phyloP scores from a whole-genome alignment of 805 yeast species.

The Saturnispora zaruensis region DNA sequence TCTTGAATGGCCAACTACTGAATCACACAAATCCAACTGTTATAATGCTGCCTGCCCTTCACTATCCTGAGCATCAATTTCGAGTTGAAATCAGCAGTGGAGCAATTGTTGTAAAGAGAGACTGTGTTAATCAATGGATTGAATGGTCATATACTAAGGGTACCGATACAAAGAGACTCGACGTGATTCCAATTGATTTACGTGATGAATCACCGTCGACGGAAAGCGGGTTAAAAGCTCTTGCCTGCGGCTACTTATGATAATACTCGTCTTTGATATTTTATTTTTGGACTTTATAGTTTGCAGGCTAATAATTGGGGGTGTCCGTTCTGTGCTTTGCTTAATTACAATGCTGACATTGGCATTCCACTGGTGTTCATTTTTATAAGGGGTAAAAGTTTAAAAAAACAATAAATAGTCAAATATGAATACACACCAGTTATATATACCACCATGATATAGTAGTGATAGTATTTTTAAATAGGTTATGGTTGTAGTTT shows the following conservation, averaged over 20 bases:
- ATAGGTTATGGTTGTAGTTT: not conserved
- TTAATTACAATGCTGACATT: constrained; percentile 12
- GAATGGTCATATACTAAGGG: constrained; percentile 44
- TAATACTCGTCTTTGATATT: not conserved
- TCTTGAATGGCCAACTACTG: not conserved
- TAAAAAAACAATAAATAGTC: constrained; percentile 1
- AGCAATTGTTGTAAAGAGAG: constrained; percentile 35
- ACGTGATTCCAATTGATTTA: not conserved
- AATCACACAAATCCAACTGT: constrained; percentile 37
- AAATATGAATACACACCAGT: not conserved
- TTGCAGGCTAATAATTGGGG: constrained; percentile 25
- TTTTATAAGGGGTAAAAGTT: constrained; percentile 1
- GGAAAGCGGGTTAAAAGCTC: constrained; percentile 24
- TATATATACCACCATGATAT: not conserved
- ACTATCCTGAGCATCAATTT: constrained; percentile 46
- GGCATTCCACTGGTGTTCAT: constrained; percentile 6
- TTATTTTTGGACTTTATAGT: constrained; percentile 1
- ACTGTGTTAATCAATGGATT: constrained; percentile 43
- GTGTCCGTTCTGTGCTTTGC: constrained; percentile 10
- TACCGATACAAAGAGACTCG: not conserved
- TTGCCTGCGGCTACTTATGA: constrained; percentile 29
- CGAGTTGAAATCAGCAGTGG: constrained; percentile 52
- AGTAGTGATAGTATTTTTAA: not conserved
- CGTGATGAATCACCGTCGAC: not conserved
- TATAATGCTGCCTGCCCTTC: constrained; percentile 65